phyloP scores from a whole-genome alignment of 169 alveolate genomes.

The Cytauxzoon felis region DNA sequence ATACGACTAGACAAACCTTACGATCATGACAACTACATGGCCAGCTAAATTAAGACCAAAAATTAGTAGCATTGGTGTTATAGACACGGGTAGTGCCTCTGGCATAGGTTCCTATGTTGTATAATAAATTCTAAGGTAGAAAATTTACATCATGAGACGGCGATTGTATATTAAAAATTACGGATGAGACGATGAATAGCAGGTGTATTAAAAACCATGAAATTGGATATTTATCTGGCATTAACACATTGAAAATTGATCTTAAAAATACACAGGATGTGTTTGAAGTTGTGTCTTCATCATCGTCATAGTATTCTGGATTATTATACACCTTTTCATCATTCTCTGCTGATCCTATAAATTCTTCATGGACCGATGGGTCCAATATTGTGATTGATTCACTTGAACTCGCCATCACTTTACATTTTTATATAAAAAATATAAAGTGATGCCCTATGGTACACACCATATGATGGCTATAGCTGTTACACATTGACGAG shows the following conservation, averaged over 20 bases:
- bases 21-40: slow-evolving; percentile 33
- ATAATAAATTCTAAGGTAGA: too few species aligned
- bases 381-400: too few species aligned
- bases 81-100: too few species aligned
- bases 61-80: slow-evolving; percentile 35
- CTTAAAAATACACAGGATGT: neutral
- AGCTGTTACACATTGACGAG: too few species aligned
- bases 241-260: neutral
- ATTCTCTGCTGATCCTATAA: too few species aligned
- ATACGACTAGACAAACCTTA: slow-evolving; percentile 10
- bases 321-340: slow-evolving; percentile 12
- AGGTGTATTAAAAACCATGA: slow-evolving; percentile 41
- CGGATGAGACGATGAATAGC: slow-evolving; percentile 21
- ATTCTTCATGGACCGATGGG: too few species aligned
- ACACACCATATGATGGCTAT: too few species aligned
- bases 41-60: slow-evolving; percentile 11
- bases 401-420: too few species aligned
- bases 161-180: slow-evolving; percentile 38
- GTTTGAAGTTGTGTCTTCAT: neutral
- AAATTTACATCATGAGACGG: too few species aligned
- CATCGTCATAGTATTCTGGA: slow-evolving; percentile 16
- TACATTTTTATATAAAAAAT: too few species aligned
- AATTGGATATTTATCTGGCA: slow-evolving; percentile 51
- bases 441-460: too few species aligned
- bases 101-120: too few species aligned